Evolutionary conservation across 805 yeast genomes (phyloP), one percentile per base, ranked within the genome.

Genomic region (Hanseniaspora vineae): DNA sequence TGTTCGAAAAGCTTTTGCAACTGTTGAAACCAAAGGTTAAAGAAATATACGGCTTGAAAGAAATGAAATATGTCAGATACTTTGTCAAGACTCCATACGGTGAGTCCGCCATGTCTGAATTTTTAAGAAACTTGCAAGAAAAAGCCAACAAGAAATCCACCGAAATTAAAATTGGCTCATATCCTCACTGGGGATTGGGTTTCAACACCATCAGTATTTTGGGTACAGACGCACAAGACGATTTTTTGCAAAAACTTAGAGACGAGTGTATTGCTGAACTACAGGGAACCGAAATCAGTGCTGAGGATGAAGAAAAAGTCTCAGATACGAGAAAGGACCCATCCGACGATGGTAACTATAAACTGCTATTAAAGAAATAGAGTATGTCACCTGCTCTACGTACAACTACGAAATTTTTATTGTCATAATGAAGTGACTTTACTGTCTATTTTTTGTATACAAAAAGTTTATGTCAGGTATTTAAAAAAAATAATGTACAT

Each of bases 91-190:
- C 95, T 0, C 55, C 60, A 2, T 57, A 74, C 12, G 62, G 75
- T 2, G 96, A 87, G 58, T 75, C 84, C 6, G 76, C 69, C 47
- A 72, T 87, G 56, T 92, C 95, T 0, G 79, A 84, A 2, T 76
- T 68, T 46, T 66, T 86, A 51, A 57, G 74, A 1, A 57, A 65
- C 1, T 59, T 83, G 31, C 92, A 84, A 54, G 57, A 58, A 2
- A 61, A 62, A 42, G 68, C 68, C 18, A 55, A 57, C 5, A 49
- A 54, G 4, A 52, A 56, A 5, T 62, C 65, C 4, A 48, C 51
- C 17, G 60, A 59, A 33, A 70, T 86, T 45, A 87, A 86, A 58
- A 71, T 87, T 44, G 96, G 96, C 2, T 80, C 89, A 33, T 87
- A 87, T 59, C 96, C 96, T 1, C 96, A 87, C 61, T 72, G 76